phyloP scores from a whole-genome alignment of 2,329 filamentous ascomycete genomes.

The Colletotrichum liaoningense region DNA sequence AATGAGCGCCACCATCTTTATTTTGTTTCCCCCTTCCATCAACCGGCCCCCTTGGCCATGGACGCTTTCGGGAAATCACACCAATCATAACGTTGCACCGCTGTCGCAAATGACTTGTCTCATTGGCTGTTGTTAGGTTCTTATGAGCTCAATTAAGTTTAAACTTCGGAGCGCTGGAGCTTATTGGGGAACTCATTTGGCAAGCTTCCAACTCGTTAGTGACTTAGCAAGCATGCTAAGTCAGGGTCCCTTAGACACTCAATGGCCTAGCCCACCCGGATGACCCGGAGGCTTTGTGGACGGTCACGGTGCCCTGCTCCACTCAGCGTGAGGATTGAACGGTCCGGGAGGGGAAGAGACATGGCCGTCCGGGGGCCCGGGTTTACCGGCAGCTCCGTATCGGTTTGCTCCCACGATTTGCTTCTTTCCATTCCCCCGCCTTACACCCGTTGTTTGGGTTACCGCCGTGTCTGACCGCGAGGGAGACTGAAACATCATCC shows the following conservation, averaged over 20 bases:
- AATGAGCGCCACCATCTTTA: conserved; percentile 12
- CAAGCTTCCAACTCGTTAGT: background rate
- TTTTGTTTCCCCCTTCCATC: background rate
- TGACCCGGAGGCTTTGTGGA: conserved; percentile 3
- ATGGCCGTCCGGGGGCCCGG: conserved; percentile 15
- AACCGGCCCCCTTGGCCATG: conserved; percentile 15
- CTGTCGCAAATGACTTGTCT: background rate
- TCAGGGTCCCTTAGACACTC: conserved; percentile 5
- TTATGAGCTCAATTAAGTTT: conserved; percentile 7
- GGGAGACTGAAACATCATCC: conserved; percentile 30
- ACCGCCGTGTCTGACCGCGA: conserved; percentile 17
- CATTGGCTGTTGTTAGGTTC: conserved; percentile 5
- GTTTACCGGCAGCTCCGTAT: conserved; percentile 16
- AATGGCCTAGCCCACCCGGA: background rate
- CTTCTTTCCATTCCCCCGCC: background rate
- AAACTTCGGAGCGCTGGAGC: conserved; percentile 22
- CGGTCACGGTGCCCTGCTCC: background rate
- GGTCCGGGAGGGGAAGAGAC: conserved; percentile 14
- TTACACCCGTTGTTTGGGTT: conserved; percentile 23
- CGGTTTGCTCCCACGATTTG: background rate
- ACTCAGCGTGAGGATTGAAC: background rate
- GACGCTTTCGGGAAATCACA: conserved; percentile 11
- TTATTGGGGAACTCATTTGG: conserved; percentile 18
- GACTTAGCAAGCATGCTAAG: conserved; percentile 12
- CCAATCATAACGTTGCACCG: conserved; percentile 10